These are phyloP conservation scores for Musa acuminata DNA, from an alignment of 176 grass and related monocot genomes.

Conservation along the genomic window DNA sequence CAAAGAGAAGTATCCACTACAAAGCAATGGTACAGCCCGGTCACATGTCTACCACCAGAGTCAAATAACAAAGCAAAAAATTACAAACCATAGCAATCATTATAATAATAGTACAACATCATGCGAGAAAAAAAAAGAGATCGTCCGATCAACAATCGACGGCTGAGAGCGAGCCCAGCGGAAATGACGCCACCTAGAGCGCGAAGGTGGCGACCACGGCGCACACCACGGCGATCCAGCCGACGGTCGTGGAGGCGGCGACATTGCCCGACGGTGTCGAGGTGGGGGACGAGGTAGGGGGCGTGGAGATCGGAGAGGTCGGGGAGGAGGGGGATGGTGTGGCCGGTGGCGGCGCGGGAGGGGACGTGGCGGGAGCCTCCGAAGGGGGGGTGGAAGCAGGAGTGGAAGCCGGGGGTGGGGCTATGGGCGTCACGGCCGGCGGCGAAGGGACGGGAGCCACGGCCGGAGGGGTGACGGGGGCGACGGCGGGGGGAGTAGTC, in stretches of 20 bases:
- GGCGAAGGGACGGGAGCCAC: not conserved
- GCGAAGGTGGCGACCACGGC: not conserved
- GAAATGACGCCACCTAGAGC: not conserved
- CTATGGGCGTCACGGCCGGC: not conserved
- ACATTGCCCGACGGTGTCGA: not conserved
- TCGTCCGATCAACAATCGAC: slow-evolving; percentile 8
- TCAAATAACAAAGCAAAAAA: not conserved
- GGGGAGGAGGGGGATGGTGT: not conserved
- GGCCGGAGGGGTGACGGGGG: not conserved
- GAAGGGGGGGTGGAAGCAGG: not conserved
- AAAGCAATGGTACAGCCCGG: not conserved
- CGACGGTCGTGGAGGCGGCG: not conserved
- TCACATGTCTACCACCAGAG: not conserved
- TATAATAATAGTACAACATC: not conserved
- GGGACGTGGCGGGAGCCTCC: not conserved
- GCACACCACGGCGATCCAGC: not conserved
- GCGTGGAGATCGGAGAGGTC: not conserved
- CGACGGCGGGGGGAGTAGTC: not conserved
- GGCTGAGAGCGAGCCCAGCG: not conserved
- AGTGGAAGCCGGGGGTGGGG: too few species aligned
- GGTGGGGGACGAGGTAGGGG: not conserved
- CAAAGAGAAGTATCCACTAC: not conserved
- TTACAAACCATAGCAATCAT: not conserved
- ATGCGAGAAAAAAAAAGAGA: not conserved
- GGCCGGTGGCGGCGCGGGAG: not conserved